A percentile compares a stretch with the other conserved stretches of the same genome.
phyloP scores from a whole-genome alignment of 768 basidiomycete genomes.

The Fibroporia radiculosa region DNA sequence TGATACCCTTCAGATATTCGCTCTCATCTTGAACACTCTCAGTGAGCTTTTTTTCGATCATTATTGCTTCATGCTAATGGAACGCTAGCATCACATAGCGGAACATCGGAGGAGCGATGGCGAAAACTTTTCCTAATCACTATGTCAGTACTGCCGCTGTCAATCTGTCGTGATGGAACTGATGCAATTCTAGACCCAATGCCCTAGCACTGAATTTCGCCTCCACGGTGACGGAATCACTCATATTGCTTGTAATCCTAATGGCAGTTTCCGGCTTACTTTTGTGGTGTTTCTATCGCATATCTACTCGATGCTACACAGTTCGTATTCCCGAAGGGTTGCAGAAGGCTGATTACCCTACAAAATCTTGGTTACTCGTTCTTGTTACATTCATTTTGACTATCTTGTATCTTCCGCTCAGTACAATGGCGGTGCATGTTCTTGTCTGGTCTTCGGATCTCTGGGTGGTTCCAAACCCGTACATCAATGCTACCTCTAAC shows the following conservation, averaged over 20 bases:
- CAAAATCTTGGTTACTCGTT: slow-evolving; percentile 47
- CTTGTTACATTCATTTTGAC: slow-evolving; percentile 58
- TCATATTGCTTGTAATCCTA: slow-evolving; percentile 53
- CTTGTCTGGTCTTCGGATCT: slow-evolving; percentile 73
- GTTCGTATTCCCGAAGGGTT: slow-evolving; percentile 48
- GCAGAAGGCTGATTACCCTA: slow-evolving; percentile 33
- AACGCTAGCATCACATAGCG: slow-evolving; percentile 9
- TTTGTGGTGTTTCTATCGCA: slow-evolving; percentile 51
- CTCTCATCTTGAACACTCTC: slow-evolving; percentile 59
- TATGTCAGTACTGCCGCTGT: slow-evolving; percentile 40
- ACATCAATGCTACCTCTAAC: slow-evolving; percentile 44
- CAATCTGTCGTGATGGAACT: background rate
- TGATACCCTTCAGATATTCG: slow-evolving; percentile 66
- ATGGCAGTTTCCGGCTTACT: slow-evolving; percentile 44
- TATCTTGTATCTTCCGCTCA: slow-evolving; percentile 67
- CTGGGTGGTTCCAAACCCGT: slow-evolving; percentile 67
- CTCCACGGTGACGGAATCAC: slow-evolving; percentile 47
- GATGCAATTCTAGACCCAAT: slow-evolving; percentile 45
- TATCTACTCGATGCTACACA: slow-evolving; percentile 39
- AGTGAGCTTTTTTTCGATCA: slow-evolving; percentile 29
- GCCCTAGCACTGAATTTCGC: slow-evolving; percentile 69
- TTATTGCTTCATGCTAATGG: background rate
- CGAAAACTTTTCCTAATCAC: slow-evolving; percentile 54
- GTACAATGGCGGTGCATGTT: slow-evolving; percentile 70
- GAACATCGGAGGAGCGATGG: slow-evolving; percentile 39